A percentile compares a stretch with the other conserved stretches of the same genome.
These are phyloP conservation scores for Vitis vinifera DNA, from an alignment of 164 flowering plant species.

Conservation along the genomic window ASM3070453v1 NC_081811.1:25722001-25722500, in stretches of 20 bases:
- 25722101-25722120: neutral
- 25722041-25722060: neutral
- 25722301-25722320: neutral
- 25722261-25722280: neutral
- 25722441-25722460: conserved; percentile 3
- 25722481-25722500: neutral
- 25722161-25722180: conserved; percentile 4
- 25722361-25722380: neutral
- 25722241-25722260: conserved; percentile 4
- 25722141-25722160: conserved; percentile 3
- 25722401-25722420: conserved; percentile 4
- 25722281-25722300: neutral
- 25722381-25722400: neutral
- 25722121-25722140: neutral
- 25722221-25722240: neutral
- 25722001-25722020: neutral
- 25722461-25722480: neutral
- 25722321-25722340: neutral
- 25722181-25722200: conserved; percentile 8
- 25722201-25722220: conserved; percentile 1
- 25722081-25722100: neutral
- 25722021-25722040: neutral
- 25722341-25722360: neutral
- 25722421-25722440: neutral
- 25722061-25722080: neutral